Percentiles rank a stretch among this genome's conserved stretches.
These are phyloP conservation scores for Neonectria faginata DNA, from an alignment of 2,329 filamentous ascomycete genomes.

Conservation along the genomic window DNA sequence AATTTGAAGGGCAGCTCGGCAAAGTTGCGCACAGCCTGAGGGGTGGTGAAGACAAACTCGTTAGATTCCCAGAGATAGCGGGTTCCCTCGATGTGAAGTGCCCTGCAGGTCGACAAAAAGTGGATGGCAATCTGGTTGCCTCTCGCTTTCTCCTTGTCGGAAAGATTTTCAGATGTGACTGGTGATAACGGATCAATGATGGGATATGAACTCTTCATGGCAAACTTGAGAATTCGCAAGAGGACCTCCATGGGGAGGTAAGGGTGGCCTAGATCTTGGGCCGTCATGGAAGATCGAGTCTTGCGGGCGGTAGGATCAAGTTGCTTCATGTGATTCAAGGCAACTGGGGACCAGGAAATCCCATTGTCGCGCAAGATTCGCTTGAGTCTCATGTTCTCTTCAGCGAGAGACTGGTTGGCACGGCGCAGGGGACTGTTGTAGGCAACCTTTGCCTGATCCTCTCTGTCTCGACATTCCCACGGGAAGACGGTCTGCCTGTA, in stretches of 20 bases:
- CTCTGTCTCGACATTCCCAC: conserved; percentile 65
- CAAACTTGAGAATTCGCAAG: conserved; percentile 63
- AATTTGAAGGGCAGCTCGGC: conserved; percentile 57
- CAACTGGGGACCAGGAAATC: conserved; percentile 61
- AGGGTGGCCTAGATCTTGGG: conserved; percentile 50
- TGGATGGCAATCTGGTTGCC: conserved; percentile 64
- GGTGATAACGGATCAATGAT: conserved; percentile 67
- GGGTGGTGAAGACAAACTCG: conserved; percentile 66
- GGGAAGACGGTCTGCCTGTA: conserved; percentile 51
- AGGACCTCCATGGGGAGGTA: conserved; percentile 65
- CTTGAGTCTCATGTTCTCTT: conserved; percentile 64
- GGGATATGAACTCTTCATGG: conserved; percentile 60
- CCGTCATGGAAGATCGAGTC: conserved; percentile 47
- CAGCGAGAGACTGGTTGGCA: conserved; percentile 58
- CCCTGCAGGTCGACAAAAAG: conserved; percentile 64
- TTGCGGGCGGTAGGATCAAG: conserved; percentile 49
- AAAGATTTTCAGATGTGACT: conserved; percentile 56
- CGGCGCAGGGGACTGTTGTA: conserved; percentile 63
- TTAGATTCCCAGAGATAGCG: conserved; percentile 65
- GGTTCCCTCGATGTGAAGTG: conserved; percentile 62
- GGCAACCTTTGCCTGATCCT: conserved; percentile 61
- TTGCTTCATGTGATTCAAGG: conserved; percentile 50
- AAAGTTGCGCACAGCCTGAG: conserved; percentile 62
- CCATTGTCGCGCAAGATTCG: conserved; percentile 63
- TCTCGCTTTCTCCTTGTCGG: conserved; percentile 56